Evolutionary conservation across 2,329 filamentous ascomycete species (phyloP), one percentile per base, ranked within the genome.

Genomic region (Phaeosphaeria sp.): DNA sequence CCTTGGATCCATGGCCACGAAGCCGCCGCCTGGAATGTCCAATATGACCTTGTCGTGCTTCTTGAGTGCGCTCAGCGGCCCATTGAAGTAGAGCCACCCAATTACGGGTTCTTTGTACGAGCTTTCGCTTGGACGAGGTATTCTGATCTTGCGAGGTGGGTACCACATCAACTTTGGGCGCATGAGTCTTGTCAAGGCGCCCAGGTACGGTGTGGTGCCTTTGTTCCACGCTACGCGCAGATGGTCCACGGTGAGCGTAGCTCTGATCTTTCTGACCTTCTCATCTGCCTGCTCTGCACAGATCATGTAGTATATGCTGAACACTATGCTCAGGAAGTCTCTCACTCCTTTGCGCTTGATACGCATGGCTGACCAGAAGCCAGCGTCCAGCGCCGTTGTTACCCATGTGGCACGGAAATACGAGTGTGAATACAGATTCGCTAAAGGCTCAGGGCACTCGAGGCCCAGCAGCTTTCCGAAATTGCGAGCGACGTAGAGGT

Each of bases 341-440:
- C 93, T 85, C 43, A 97, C 67, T 87, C 91, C 93, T 69, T 90
- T 93, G 48, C 83, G 83, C 55, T 86, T 87, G 63, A 99, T 93
- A 69, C 88, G 90, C 95, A 99, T 99, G 33, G 95, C 95, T 0
- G 93, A 97, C 95, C 95, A 99, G 77, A 97, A 99, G 1, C 95
- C 95, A 6, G 95, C 95, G 70, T 99, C 95, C 59, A 99, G 80
- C 0, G 93, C 95, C 0, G 95, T 99, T 52, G 95, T 89, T 17
- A 98, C 87, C 95, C 95, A 99, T 73, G 95, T 99, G 54, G 95
- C 95, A 49, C 95, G 89, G 77, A 97, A 99, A 80, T 96, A 99
- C 25, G 91, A 89, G 51, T 92, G 85, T 54, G 91, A 92, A 80
- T 99, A 99, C 75, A 98, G 89, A 72, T 96, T 97, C 27, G 93